Conservation (phyloP, 305 asterid species). For the Stenogyne calaminthoides region DNA sequence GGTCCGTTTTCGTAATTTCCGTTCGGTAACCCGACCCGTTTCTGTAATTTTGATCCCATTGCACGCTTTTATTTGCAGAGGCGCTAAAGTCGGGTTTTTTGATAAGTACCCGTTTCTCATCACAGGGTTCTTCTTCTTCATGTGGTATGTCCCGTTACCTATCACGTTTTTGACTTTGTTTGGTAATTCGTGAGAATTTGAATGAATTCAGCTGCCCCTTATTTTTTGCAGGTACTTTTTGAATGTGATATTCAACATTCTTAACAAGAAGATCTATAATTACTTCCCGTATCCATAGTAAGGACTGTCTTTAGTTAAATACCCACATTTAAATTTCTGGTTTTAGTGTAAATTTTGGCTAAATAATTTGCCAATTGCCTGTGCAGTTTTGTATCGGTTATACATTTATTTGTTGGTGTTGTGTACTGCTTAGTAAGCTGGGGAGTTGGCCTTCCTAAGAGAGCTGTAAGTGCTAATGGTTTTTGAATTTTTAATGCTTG, state of each 20-base stretch:
- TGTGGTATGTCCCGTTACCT: conserved; percentile 64
- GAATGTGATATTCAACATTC: conserved; percentile 96
- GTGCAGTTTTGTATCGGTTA: conserved; percentile 85
- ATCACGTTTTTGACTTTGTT: conserved; percentile 16
- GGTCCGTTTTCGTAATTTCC: conserved; percentile 48
- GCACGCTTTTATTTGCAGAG: conserved; percentile 44
- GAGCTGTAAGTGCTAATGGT: conserved; percentile 74
- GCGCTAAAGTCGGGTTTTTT: conserved; percentile 73
- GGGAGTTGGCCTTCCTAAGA: conserved; percentile 90
- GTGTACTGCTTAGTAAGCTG: conserved; percentile 84
- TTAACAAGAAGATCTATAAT: conserved; percentile 99
- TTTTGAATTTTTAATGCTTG: neutral
- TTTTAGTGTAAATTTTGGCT: conserved; percentile 16
- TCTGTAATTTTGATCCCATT: conserved; percentile 15
- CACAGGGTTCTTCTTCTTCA: conserved; percentile 98
- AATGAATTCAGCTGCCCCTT: conserved; percentile 36
- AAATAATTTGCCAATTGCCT: neutral
- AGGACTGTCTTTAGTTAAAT: conserved; percentile 30
- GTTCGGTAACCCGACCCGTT: conserved; percentile 30
- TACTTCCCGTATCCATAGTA: conserved; percentile 99
- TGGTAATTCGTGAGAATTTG: neutral
- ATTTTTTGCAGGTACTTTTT: conserved; percentile 70
- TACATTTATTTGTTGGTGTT: conserved; percentile 91
- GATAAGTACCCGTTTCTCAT: conserved; percentile 69
- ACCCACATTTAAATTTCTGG: neutral